Evolutionary conservation across 441 rosid genomes (phyloP).

Genomic region (Eruca vesicaria): DNA sequence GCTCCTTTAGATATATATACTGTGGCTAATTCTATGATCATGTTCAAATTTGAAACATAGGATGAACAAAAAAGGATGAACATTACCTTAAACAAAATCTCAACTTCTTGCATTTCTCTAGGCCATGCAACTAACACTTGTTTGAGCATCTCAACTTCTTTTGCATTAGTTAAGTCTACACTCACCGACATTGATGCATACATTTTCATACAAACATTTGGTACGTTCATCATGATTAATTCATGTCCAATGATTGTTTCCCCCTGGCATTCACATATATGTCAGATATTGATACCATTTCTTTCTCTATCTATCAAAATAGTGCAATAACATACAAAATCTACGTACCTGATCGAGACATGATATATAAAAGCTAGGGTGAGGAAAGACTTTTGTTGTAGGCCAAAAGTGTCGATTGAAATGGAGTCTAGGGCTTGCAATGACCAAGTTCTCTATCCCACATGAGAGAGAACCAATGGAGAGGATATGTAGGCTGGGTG

Average conservation of each 20-base stretch:
- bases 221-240: background rate
- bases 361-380: background rate
- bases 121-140: background rate
- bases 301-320: background rate
- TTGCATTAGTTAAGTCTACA: background rate
- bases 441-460: background rate
- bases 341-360: background rate
- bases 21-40: background rate
- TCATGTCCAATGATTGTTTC: background rate
- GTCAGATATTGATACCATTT: background rate
- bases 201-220: background rate
- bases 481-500: background rate
- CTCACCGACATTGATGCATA: constrained; percentile 1
- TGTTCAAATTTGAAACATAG: background rate
- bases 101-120: background rate
- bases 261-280: background rate
- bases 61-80: background rate
- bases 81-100: constrained; percentile 5
- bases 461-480: background rate
- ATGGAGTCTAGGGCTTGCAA: constrained; percentile 1
- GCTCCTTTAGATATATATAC: background rate
- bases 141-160: constrained; percentile 4
- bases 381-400: background rate
- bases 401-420: background rate
- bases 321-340: background rate